Conservation (phyloP, 257 asterid genomes). For the Buddleja alternifolia region DNA sequence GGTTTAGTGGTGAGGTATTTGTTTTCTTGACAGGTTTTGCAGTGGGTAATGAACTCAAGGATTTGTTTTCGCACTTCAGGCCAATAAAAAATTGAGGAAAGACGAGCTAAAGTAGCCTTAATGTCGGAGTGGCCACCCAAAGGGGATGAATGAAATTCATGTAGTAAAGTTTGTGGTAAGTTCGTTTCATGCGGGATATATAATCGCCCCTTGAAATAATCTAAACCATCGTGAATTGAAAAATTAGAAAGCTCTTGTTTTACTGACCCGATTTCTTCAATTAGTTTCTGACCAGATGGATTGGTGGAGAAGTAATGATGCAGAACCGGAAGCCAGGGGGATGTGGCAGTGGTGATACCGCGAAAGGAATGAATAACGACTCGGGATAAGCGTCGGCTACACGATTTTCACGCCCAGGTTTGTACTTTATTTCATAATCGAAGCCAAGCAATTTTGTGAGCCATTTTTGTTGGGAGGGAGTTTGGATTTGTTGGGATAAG, state of each 20-base stretch:
- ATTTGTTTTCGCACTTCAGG: neutral
- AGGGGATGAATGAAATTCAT: neutral
- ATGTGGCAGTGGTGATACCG: neutral
- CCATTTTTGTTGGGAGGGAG: slow-evolving; percentile 1
- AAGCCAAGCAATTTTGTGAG: neutral
- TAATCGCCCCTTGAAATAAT: neutral
- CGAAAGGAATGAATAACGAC: neutral
- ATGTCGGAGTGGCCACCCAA: neutral
- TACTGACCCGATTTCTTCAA: neutral
- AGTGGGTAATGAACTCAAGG: neutral
- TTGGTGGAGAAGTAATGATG: neutral
- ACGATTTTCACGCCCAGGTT: neutral
- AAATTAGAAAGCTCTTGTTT: neutral
- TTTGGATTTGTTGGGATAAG: neutral
- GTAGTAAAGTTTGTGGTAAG: neutral
- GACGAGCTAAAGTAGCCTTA: neutral
- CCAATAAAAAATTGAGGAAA: neutral
- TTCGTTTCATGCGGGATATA: neutral
- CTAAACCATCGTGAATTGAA: neutral
- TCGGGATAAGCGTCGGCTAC: slow-evolving; percentile 15
- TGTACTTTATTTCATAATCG: neutral
- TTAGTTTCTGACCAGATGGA: neutral
- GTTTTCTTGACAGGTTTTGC: neutral
- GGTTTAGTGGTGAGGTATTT: neutral
- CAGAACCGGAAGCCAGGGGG: neutral